Conservation (phyloP, 2,329 filamentous ascomycete species). For the Xylaria sp. region DNA sequence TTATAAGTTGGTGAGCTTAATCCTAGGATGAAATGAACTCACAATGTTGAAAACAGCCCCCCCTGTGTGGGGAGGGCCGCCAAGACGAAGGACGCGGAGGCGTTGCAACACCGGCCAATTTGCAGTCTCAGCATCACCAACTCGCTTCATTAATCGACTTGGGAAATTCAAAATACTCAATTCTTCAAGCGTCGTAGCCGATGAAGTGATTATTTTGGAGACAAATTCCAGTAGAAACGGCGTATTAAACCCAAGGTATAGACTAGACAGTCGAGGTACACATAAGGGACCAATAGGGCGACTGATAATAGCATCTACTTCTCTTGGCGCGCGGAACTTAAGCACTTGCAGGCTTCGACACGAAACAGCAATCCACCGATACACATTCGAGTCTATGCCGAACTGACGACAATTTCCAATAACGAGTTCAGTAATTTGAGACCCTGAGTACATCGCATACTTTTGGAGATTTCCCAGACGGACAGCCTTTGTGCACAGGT, state of each 20-base stretch:
- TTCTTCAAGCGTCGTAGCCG: constrained; percentile 39
- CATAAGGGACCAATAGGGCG: neutral
- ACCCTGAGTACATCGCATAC: constrained; percentile 27
- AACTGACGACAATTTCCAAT: constrained; percentile 35
- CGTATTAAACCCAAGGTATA: constrained; percentile 38
- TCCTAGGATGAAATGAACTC: constrained; percentile 21
- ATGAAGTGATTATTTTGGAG: constrained; percentile 32
- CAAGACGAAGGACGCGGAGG: constrained; percentile 39
- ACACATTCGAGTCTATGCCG: constrained; percentile 23
- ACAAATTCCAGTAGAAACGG: constrained; percentile 19
- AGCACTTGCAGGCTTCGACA: constrained; percentile 37
- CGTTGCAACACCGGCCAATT: constrained; percentile 33
- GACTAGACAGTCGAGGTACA: constrained; percentile 31
- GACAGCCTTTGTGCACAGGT: neutral
- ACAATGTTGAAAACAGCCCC: constrained; percentile 33
- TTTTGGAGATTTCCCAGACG: constrained; percentile 14
- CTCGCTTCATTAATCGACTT: no score
- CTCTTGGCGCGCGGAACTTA: constrained; percentile 33
- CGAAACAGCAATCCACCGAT: constrained; percentile 18
- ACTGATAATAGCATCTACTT: neutral
- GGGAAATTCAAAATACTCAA: constrained; percentile 39
- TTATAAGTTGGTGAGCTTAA: constrained; percentile 26
- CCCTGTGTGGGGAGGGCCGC: neutral
- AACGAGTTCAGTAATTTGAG: constrained; percentile 33
- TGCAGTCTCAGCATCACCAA: neutral